Percentiles rank a stretch among this genome's conserved stretches.
phyloP scores from a whole-genome alignment of 345 rosid species.

The Rhodamnia rubescens region DNA sequence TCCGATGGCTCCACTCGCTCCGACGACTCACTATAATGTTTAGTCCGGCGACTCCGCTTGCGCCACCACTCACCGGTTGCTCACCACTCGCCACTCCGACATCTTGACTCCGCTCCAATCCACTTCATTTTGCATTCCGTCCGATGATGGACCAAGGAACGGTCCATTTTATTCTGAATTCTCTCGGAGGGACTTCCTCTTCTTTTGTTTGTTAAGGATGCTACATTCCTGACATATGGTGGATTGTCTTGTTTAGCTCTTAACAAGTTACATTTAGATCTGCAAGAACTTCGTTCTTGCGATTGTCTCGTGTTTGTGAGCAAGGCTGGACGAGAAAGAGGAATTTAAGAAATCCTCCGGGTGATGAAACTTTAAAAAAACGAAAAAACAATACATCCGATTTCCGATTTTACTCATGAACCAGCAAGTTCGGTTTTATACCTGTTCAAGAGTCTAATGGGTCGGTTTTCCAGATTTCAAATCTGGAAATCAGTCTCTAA shows the following conservation, averaged over 20 bases:
- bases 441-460: fast-evolving
- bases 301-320: not conserved
- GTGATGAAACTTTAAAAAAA: not conserved
- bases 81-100: not conserved
- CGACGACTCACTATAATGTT: not conserved
- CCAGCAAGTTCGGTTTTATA: not conserved
- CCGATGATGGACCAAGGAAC: not conserved
- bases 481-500: not conserved
- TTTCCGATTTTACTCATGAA: not conserved
- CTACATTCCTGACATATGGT: not conserved
- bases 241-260: not conserved
- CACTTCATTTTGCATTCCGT: not conserved
- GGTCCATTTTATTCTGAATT: not conserved
- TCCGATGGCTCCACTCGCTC: not conserved
- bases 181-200: not conserved
- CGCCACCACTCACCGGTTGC: not conserved
- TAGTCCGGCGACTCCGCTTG: not conserved
- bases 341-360: not conserved
- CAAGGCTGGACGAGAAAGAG: not conserved
- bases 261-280: not conserved
- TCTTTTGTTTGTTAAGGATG: not conserved
- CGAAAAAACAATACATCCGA: not conserved
- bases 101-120: not conserved
- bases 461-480: not conserved
- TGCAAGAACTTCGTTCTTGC: not conserved